Conservation (phyloP, 106 monocot species). For the Chionographis japonica region DNA sequence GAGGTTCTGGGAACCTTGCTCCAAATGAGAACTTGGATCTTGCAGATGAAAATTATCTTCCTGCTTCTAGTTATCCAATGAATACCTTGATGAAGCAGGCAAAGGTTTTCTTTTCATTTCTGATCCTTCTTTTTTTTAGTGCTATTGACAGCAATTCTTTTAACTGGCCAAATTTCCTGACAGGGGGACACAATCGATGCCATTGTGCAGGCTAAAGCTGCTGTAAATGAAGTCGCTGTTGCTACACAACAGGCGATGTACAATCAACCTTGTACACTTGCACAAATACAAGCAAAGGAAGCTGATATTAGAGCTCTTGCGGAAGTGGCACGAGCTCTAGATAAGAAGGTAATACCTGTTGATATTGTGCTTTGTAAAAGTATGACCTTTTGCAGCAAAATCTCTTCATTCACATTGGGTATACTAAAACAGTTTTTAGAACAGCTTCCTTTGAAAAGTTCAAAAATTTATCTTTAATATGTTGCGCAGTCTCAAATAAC, state of each 20-base stretch:
- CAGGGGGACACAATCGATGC: slow-evolving; percentile 92
- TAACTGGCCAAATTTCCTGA: slow-evolving; percentile 12
- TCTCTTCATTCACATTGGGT: not conserved
- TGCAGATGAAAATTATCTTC: slow-evolving; percentile 29
- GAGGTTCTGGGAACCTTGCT: slow-evolving; percentile 24
- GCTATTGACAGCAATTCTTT: not conserved
- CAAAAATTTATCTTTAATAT: not conserved
- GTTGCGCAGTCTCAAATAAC: too few relatives aligned
- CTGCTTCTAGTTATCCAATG: slow-evolving; percentile 56
- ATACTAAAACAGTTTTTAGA: too few relatives aligned
- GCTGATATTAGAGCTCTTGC: slow-evolving; percentile 94
- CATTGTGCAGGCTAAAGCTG: slow-evolving; percentile 80
- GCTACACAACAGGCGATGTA: slow-evolving; percentile 91
- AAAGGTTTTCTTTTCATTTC: slow-evolving; percentile 44
- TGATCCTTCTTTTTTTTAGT: not conserved
- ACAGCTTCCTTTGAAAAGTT: not conserved
- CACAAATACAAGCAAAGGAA: slow-evolving; percentile 95
- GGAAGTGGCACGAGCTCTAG: slow-evolving; percentile 82
- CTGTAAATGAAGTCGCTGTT: slow-evolving; percentile 79
- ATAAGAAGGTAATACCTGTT: slow-evolving; percentile 68
- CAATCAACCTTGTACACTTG: slow-evolving; percentile 71
- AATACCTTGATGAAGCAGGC: slow-evolving; percentile 85
- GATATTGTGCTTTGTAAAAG: too few relatives aligned
- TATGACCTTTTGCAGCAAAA: not conserved
- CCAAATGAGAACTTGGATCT: slow-evolving; percentile 33